Evolutionary conservation across 2,329 filamentous ascomycete genomes (phyloP), one percentile per base, ranked within the genome.

Genomic region (Fragosphaeria purpurea): DNA sequence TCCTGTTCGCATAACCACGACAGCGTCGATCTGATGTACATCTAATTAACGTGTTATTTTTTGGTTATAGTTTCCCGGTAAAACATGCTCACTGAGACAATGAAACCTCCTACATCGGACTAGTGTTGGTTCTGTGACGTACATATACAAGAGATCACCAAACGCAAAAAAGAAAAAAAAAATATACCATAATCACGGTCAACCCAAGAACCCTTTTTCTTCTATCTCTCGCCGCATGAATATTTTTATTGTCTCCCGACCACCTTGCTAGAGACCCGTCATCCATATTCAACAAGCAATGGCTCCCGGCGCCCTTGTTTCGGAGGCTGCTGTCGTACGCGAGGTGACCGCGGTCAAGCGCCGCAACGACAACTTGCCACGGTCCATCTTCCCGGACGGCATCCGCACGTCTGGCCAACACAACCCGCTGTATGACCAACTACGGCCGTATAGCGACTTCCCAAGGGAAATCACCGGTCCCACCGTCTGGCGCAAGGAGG

Each of bases 401-500:
- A 70, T 72, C 62, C 66, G 70, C 42, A 77, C 75, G 0, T 75
- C 83, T 0, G 86, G 86, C 40, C 86, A 91, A 63, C 83, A 86
- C 58, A 72, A 77, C 31, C 86, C 87, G 1, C 65, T 86, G 37
- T 83, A 83, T 61, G 72, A 81, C 35, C 68, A 74, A 7, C 66
- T 91, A n/a, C 71, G 69, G 46, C 77, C 84, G 0, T 91, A 88
- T 63, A 71, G 76, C 0, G 73, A 76, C 12, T 91, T 90, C 60
- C 86, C 86, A 42, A 77, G 78, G 53, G 67, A 83, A 53, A 88
- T 90, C 62, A 73, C 73, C 0, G 86, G 86, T 9, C 77, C 78
- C 0, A 90, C 85, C 0, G 79, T 86, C 34, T 93, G 87, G 87
- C 73, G 76, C 49, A 73, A 76, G 5, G 75, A 80, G 34, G 82